Evolutionary conservation across 2,329 filamentous ascomycete genomes (phyloP).

Genomic region (Myriosclerotinia scirpicola): DNA sequence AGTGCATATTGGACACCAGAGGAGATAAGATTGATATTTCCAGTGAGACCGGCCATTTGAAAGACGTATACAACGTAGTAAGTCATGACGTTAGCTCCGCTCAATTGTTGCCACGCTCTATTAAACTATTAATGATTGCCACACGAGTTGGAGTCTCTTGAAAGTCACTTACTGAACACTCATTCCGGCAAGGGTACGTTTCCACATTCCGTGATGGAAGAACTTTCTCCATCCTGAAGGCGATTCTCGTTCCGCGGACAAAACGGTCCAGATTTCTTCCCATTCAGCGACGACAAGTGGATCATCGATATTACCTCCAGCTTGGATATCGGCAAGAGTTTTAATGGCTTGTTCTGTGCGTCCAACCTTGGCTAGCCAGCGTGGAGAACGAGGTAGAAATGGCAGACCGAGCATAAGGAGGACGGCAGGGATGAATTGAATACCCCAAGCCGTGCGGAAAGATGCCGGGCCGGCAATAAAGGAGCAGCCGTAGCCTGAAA

Average conservation of each 20-base stretch:
- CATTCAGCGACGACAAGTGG: conserved; percentile 56
- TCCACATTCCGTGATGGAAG: conserved; percentile 56
- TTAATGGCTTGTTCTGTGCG: conserved; percentile 48
- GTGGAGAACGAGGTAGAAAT: conserved; percentile 50
- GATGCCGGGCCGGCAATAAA: conserved; percentile 47
- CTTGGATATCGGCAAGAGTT: conserved; percentile 57
- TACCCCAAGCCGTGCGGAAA: conserved; percentile 53
- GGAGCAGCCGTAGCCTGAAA: conserved; percentile 49
- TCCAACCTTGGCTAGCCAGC: conserved; percentile 52
- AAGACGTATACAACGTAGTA: conserved; percentile 43
- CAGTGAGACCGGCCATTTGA: conserved; percentile 42
- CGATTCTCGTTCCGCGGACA: conserved; percentile 38
- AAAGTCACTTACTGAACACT: conserved; percentile 3
- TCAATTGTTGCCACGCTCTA: conserved; percentile 34
- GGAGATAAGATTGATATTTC: conserved; percentile 41
- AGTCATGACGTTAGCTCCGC: conserved; percentile 36
- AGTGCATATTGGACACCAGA: conserved; percentile 35
- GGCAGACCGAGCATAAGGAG: conserved; percentile 46
- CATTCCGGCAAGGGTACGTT: conserved; percentile 42
- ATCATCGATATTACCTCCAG: conserved; percentile 53
- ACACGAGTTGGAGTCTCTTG: background rate
- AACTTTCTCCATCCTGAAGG: conserved; percentile 42
- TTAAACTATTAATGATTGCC: conserved; percentile 26
- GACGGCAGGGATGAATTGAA: conserved; percentile 49
- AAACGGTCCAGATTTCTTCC: conserved; percentile 50